A percentile compares a stretch with the other conserved stretches of the same genome.
Conservation (phyloP, 176 grass and related monocot species). For the Musa schizocarpa region DNA sequence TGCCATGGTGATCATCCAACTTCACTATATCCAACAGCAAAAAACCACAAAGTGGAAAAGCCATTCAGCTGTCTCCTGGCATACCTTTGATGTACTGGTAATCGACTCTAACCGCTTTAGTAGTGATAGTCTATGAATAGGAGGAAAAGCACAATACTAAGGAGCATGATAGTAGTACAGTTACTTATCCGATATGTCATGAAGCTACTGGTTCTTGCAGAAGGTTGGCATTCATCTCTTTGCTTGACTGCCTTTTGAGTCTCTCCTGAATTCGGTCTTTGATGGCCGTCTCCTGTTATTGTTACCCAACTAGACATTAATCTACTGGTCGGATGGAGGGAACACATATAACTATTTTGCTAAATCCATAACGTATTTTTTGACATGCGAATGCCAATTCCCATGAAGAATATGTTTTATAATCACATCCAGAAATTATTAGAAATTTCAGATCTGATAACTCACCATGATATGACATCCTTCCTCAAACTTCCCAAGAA, state of each 20-base stretch:
- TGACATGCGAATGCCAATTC: not conserved
- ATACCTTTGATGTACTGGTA: too few relatives aligned
- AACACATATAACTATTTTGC: not conserved
- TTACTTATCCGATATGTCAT: not conserved
- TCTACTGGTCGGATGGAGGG: not conserved
- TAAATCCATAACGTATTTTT: not conserved
- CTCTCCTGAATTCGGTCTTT: constrained; percentile 87
- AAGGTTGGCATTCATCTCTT: constrained; percentile 38
- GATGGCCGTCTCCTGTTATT: constrained; percentile 79
- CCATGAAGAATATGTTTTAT: not conserved
- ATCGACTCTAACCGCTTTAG: too few relatives aligned
- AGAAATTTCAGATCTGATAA: not conserved
- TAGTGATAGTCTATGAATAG: too few relatives aligned
- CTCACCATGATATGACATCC: constrained; percentile 77
- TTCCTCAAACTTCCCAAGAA: constrained; percentile 97
- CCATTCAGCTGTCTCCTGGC: too few relatives aligned
- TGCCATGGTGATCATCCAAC: too few relatives aligned
- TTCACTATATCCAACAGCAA: too few relatives aligned
- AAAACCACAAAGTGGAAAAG: too few relatives aligned
- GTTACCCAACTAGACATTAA: not conserved
- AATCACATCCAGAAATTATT: not conserved
- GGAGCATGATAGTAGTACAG: too few relatives aligned
- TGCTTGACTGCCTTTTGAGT: constrained; percentile 53
- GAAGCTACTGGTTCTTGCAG: constrained; percentile 36
- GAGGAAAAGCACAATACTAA: too few relatives aligned